Base-by-base conservation (phyloP, 2,329 filamentous ascomycete genomes). In the Aschersonia sp. region DNA sequence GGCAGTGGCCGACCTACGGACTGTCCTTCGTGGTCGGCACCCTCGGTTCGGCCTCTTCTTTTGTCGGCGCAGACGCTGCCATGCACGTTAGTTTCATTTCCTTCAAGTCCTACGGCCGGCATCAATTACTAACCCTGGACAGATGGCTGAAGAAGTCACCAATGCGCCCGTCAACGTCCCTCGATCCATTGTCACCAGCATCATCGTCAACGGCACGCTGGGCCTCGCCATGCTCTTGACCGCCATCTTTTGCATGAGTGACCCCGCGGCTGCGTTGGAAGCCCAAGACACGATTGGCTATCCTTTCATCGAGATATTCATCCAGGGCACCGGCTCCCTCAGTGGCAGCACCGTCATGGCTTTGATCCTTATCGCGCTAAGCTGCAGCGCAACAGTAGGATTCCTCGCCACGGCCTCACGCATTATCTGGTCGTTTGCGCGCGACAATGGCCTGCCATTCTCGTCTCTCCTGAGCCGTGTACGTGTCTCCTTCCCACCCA, bases 271-370 rank as follows among this genome's bases (percentile, higher is more conserved):
- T 8, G 41, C 45, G 30, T 31, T 47, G 9, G 11, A 35, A 4
- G 58, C 35, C 12, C 35, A 39, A 12, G 35, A 59, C 0, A 68
- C 66, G 0, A 75, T 74, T 0, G 68, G 68, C 1, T 76, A 73
- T 44, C 76, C 79, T 0, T 78, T 79, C 52, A 79, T 82, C 54
- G 66, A 77, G 45, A 68, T 79, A 22, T 79, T 79, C 49, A 66
- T 66, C 51, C 66, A 74, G 37, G 70, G 69, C 1, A 72, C 73
- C 2, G 60, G 66, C 1, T 72, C 68, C 22, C 57, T 66, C 2
- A 67, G 65, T 1, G 74, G 69, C 0, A 68, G 73, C 0, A 68
- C 69, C 2, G 66, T 70, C 29, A 74, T 77, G 69, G 64, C 68
- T 0, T 58, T 65, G 4, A 65, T 78, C 14, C 59, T 77, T 4